Evolutionary conservation across 257 asterid genomes (phyloP), one percentile per base, ranked within the genome.

Genomic region (Capsicum baccatum): DNA sequence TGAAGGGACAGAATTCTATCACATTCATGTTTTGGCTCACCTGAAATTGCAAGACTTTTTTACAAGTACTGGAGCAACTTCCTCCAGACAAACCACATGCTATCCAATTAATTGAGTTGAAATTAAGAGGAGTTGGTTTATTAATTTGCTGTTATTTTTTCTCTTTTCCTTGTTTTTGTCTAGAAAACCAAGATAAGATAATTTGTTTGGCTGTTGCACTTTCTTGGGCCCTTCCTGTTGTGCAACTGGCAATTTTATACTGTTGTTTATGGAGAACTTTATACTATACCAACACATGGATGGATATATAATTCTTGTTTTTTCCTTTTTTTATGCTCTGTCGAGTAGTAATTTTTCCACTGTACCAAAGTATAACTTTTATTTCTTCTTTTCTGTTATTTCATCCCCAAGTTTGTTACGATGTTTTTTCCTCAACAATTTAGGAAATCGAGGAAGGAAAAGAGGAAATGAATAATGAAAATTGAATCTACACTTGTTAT

Each of bases 1-100:
- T 78, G 19, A 78, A 78, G 48, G 50, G 81, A 33, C 81, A 78
- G 10, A 33, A 78, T 54, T 78, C 15, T 54, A 13, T 21, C 64
- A 76, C 81, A 54, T 76, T 76, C 81, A 54, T 78, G 33, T 54
- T 78, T 78, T 54, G 64, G 81, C 50, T 76, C 64, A 54, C 81
- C 81, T 78, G 81, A 54, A 78, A 54, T 52, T 78, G 1, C n/a
- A 13, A 13, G 64, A 54, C 64, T 78, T 26, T 69, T 78, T 26
- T 69, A 52, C 21, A 21, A 76, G 48, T 21, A 52, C 21, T 12
- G 21, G 0, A 26, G 81, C 81, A 54, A 78, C 81, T 78, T 78
- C 81, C 64, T 54, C 1, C 81, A 54, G 64, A 78, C 81, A 78
- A 52, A 78, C 26, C 81, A 78, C 81, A 78, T 78, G 81, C 14